These are phyloP conservation scores for Epichloe scottii DNA, from an alignment of 2,329 filamentous ascomycete species.

Conservation along the genomic window DNA sequence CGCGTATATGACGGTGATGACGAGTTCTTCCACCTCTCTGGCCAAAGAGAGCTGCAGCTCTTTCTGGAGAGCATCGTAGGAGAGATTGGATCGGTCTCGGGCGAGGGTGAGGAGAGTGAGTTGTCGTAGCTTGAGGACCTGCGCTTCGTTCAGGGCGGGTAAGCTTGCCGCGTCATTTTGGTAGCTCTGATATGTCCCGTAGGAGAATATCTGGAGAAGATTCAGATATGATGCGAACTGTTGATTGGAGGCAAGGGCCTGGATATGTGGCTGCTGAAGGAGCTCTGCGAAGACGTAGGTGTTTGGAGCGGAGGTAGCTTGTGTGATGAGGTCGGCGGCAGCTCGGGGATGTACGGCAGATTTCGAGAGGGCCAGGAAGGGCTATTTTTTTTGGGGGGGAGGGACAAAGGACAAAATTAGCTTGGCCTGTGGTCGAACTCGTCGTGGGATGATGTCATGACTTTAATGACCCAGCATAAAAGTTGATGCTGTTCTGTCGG, in stretches of 20 bases:
- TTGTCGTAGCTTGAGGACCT: constrained; percentile 77
- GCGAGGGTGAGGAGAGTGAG: constrained; percentile 78
- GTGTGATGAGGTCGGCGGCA: constrained; percentile 71
- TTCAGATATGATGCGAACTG: constrained; percentile 54
- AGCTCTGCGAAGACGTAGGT: constrained; percentile 93
- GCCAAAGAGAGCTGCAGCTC: constrained; percentile 54
- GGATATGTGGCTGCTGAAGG: constrained; percentile 68
- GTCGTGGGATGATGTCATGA: background rate
- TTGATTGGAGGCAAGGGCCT: constrained; percentile 48
- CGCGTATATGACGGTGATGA: constrained; percentile 79
- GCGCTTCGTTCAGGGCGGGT: constrained; percentile 58
- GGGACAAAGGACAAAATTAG: constrained; percentile 13
- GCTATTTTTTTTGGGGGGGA: constrained; percentile 33
- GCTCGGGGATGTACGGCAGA: constrained; percentile 74
- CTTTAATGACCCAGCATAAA: background rate
- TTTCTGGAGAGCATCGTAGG: constrained; percentile 55
- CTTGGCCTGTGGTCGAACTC: background rate
- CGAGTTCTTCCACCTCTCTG: constrained; percentile 69
- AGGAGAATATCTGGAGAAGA: constrained; percentile 79
- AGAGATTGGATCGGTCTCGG: constrained; percentile 52
- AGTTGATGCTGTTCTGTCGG: background rate
- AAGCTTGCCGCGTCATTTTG: constrained; percentile 32
- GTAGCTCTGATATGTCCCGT: constrained; percentile 80
- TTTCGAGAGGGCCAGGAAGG: constrained; percentile 82
- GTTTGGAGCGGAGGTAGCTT: constrained; percentile 79